These are phyloP conservation scores for Sparassis latifolia DNA, from an alignment of 1,284 basidiomycete species.

Conservation along the genomic window DNA sequence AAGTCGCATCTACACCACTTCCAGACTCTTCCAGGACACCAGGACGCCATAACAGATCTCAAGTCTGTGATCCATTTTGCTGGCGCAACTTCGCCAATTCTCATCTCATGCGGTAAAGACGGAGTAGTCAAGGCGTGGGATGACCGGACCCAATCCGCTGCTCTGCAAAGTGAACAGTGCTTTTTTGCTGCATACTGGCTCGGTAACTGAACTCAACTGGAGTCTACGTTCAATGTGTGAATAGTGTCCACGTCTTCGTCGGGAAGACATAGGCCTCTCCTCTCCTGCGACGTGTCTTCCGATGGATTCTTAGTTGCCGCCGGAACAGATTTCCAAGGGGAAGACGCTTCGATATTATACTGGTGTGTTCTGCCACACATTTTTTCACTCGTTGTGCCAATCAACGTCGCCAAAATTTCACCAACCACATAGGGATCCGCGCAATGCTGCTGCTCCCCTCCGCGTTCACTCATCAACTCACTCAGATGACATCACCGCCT, in stretches of 20 bases:
- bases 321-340: constrained; percentile 62
- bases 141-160: constrained; percentile 44
- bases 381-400: neutral
- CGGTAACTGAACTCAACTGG: constrained; percentile 40
- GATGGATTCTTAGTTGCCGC: constrained; percentile 64
- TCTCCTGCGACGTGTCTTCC: constrained; percentile 62
- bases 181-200: constrained; percentile 10
- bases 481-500: constrained; percentile 70
- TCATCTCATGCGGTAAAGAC: constrained; percentile 60
- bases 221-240: constrained; percentile 10
- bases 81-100: constrained; percentile 24
- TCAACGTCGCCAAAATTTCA: neutral
- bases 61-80: constrained; percentile 31
- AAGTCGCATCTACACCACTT: constrained; percentile 41
- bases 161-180: constrained; percentile 50
- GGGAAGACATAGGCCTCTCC: constrained; percentile 38
- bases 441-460: constrained; percentile 41
- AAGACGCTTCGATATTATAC: constrained; percentile 67
- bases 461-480: constrained; percentile 59
- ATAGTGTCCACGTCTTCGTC: constrained; percentile 38
- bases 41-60: constrained; percentile 44
- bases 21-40: constrained; percentile 48
- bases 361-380: constrained; percentile 42
- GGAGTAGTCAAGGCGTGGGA: constrained; percentile 68
- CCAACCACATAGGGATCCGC: constrained; percentile 45